phyloP scores from a whole-genome alignment of 2,329 filamentous ascomycete genomes.

The Venturia carpophila region DNA sequence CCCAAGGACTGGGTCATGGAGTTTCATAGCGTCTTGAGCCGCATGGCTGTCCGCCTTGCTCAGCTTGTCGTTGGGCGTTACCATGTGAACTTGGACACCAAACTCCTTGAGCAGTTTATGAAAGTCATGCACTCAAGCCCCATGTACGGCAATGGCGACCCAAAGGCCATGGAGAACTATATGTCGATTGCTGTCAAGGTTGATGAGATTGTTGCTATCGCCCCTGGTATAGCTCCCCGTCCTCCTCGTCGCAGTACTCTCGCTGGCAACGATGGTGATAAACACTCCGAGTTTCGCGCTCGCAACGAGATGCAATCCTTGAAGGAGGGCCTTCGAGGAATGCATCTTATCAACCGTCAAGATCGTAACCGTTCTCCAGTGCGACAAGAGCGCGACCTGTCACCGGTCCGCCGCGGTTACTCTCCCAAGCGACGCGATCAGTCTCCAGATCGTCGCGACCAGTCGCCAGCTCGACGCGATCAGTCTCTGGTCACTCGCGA shows the following conservation, averaged over 20 bases:
- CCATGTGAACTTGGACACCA: constrained; percentile 2
- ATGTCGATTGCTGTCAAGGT: constrained; percentile 5
- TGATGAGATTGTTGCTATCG: not conserved
- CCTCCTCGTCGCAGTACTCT: not conserved
- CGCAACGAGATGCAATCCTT: not conserved
- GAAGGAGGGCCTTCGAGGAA: not conserved
- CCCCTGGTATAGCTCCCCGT: not conserved
- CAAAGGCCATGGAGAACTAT: constrained; percentile 5
- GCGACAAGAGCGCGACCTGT: not conserved
- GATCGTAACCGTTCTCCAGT: not conserved
- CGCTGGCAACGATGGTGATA: not conserved
- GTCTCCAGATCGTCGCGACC: not conserved
- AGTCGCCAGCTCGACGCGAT: not conserved
- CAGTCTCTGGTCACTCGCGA: not conserved
- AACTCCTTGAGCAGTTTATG: constrained; percentile 9
- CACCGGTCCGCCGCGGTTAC: not conserved
- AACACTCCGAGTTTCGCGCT: not conserved
- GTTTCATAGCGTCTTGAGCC: not conserved
- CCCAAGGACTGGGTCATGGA: constrained; percentile 7
- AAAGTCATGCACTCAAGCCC: not conserved
- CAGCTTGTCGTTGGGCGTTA: not conserved
- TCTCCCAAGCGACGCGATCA: not conserved
- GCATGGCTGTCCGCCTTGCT: constrained; percentile 13
- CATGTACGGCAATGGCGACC: constrained; percentile 10
- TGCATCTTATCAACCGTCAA: not conserved